Percentiles rank a stretch among this genome's conserved stretches.
phyloP scores from a whole-genome alignment of 2,329 filamentous ascomycete species.

The Bipolaris bicolor region DNA sequence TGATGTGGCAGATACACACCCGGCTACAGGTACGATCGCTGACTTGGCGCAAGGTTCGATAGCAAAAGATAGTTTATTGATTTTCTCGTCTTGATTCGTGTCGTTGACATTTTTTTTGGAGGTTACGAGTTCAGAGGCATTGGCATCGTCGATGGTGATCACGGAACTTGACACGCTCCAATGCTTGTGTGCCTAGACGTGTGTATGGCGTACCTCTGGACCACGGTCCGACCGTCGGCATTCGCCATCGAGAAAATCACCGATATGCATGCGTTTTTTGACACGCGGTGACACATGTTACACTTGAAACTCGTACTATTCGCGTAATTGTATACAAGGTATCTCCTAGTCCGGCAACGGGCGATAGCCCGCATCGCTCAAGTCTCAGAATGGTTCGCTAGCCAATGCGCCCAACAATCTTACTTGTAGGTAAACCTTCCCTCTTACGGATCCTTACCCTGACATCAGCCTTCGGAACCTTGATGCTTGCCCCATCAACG shows the following conservation, averaged over 20 bases:
- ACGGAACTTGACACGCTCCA: not conserved
- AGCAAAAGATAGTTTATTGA: not conserved
- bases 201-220: not conserved
- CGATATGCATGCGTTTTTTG: not conserved
- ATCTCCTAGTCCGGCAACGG: not conserved
- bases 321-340: not conserved
- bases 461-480: constrained; percentile 59
- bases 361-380: constrained; percentile 2
- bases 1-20: not conserved
- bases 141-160: not conserved
- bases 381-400: constrained; percentile 7
- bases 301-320: not conserved
- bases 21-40: not conserved
- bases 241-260: not conserved
- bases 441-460: constrained; percentile 60
- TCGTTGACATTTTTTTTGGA: not conserved
- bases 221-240: not conserved
- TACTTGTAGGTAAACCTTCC: constrained; percentile 29
- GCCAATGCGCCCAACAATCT: constrained; percentile 20
- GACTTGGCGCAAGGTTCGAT: not conserved
- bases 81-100: not conserved
- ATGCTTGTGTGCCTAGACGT: not conserved
- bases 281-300: not conserved
- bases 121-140: not conserved
- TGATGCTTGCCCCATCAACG: constrained; percentile 56